Percentiles rank a stretch among this genome's conserved stretches.
Conservation (phyloP, 352 stramenopile species). For the Halophytophthora polymorphica region DNA sequence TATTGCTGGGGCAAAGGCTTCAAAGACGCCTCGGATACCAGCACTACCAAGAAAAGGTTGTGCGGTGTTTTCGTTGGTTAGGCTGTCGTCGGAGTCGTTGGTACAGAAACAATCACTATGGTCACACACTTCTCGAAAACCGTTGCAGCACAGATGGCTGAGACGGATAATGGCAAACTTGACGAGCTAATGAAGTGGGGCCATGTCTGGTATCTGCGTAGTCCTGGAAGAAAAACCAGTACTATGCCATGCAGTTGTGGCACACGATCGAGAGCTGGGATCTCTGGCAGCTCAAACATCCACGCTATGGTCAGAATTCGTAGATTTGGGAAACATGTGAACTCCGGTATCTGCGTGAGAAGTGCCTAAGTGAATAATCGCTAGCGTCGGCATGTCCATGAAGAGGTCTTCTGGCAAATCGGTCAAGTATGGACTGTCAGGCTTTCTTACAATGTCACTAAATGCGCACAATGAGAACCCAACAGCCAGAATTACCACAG, state of each 20-base stretch:
- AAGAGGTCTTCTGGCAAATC: constrained; percentile 7
- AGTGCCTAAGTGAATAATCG: constrained; percentile 7
- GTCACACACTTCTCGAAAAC: constrained; percentile 9
- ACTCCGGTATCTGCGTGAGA: constrained; percentile 1
- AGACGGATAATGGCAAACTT: constrained; percentile 6
- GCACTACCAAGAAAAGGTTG: background rate
- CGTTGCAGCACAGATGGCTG: constrained; percentile 13
- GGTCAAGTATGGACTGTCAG: constrained; percentile 5
- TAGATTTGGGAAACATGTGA: constrained; percentile 10
- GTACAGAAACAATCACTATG: constrained; percentile 6
- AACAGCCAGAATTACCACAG: background rate
- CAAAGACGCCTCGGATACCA: background rate
- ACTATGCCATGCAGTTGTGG: constrained; percentile 1
- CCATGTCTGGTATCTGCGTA: constrained; percentile 14
- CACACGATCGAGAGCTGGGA: constrained; percentile 2
- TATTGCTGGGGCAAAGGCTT: background rate
- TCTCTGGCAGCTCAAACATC: constrained; percentile 6
- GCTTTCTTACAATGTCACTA: constrained; percentile 13
- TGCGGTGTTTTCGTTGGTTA: too few species aligned
- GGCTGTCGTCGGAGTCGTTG: background rate
- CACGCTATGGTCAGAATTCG: constrained; percentile 10
- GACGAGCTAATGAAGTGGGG: constrained; percentile 1
- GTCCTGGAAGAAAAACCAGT: constrained; percentile 1
- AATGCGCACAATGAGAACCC: too few species aligned
- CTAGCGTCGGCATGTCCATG: constrained; percentile 9